Evolutionary conservation across 2,329 filamentous ascomycete species (phyloP).

Genomic region (Trichoderma sp.): DNA sequence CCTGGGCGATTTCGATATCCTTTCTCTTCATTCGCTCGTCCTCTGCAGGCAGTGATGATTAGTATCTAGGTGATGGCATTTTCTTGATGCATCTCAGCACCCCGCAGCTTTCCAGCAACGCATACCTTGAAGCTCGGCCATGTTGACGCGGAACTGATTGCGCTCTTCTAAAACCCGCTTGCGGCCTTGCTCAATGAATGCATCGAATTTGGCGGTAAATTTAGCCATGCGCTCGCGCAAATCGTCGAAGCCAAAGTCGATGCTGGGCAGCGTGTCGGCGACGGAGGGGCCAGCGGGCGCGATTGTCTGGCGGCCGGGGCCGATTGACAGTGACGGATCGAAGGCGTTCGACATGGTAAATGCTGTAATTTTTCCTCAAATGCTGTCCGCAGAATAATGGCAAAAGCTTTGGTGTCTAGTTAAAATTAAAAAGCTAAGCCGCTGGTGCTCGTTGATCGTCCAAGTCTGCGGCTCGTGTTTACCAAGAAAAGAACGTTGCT

Average conservation of each 20-base stretch:
- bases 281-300: slow-evolving; percentile 66
- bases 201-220: slow-evolving; percentile 88
- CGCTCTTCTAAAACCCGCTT: slow-evolving; percentile 90
- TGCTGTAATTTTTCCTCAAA: neutral
- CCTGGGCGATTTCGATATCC: slow-evolving; percentile 80
- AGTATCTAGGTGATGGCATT: neutral
- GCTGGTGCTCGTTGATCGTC: neutral
- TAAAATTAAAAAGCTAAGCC: neutral
- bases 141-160: slow-evolving; percentile 88
- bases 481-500: slow-evolving; percentile 32
- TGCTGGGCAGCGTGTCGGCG: slow-evolving; percentile 79
- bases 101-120: neutral
- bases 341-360: slow-evolving; percentile 62
- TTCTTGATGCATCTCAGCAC: neutral
- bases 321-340: slow-evolving; percentile 70
- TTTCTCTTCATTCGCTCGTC: slow-evolving; percentile 87
- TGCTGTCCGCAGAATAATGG: neutral
- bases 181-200: slow-evolving; percentile 88
- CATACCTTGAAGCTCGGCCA: slow-evolving; percentile 87
- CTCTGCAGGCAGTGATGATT: slow-evolving; percentile 57
- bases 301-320: slow-evolving; percentile 57
- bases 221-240: slow-evolving; percentile 92
- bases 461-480: slow-evolving; percentile 13
- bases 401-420: neutral
- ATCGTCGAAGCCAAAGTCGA: slow-evolving; percentile 96